Conservation (phyloP, 139 green algal genomes). For the Limnomonas spitsbergensis region DNA sequence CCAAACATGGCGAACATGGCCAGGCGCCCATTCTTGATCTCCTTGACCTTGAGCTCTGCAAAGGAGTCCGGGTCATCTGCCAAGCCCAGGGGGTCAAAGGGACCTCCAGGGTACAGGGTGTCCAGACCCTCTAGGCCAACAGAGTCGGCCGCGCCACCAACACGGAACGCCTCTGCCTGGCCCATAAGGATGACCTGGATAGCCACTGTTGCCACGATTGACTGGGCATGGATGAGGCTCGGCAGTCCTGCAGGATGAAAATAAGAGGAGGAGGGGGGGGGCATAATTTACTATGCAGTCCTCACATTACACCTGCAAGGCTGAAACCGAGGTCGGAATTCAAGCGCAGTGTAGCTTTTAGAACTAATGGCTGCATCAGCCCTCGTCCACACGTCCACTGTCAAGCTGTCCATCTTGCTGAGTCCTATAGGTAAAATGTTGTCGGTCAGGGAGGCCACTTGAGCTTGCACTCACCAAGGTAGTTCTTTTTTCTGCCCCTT, state of each 20-base stretch:
- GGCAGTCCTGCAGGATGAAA: slow-evolving; percentile 18
- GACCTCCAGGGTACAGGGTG: slow-evolving; percentile 77
- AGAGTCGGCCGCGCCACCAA: slow-evolving; percentile 51
- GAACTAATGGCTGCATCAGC: too few species aligned
- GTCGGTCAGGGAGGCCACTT: too few species aligned
- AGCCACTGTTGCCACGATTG: slow-evolving; percentile 82
- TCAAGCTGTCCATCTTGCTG: too few species aligned
- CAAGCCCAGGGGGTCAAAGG: slow-evolving; percentile 89
- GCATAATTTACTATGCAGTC: too few species aligned
- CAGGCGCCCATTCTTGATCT: slow-evolving; percentile 67
- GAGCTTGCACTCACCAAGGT: too few species aligned
- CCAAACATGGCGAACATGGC: slow-evolving; percentile 34
- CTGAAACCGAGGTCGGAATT: too few species aligned
- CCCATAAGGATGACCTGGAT: slow-evolving; percentile 80
- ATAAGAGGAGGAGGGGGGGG: background rate
- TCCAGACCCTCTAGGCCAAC: slow-evolving; percentile 67
- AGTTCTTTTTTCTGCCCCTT: too few species aligned
- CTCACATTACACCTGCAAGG: too few species aligned
- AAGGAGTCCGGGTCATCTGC: slow-evolving; percentile 90
- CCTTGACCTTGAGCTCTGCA: slow-evolving; percentile 62
- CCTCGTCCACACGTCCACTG: too few species aligned
- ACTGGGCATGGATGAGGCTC: slow-evolving; percentile 84
- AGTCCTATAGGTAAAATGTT: too few species aligned
- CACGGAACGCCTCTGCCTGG: slow-evolving; percentile 73
- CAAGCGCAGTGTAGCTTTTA: too few species aligned